These are phyloP conservation scores for fission yeast (Schizosaccharomyces pombe) DNA, from an alignment of 805 yeast genomes.

Conservation along the genomic window ASM294v3 CU329670.1:2887501-2888000, in stretches of 20 bases:
- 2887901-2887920: constrained; percentile 44
- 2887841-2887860: constrained; percentile 47
- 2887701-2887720: constrained; percentile 48
- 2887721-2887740: constrained; percentile 42
- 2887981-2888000: constrained; percentile 41
- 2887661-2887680: constrained; percentile 76
- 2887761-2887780: constrained; percentile 19
- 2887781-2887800: constrained; percentile 26
- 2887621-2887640: constrained; percentile 62
- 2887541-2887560: constrained; percentile 58
- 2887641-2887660: constrained; percentile 43
- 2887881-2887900: constrained; percentile 38
- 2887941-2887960: constrained; percentile 61
- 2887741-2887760: constrained; percentile 42
- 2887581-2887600: constrained; percentile 49
- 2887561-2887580: constrained; percentile 80
- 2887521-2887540: constrained; percentile 57
- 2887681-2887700: constrained; percentile 64
- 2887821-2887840: constrained; percentile 37
- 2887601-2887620: constrained; percentile 34
- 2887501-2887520: constrained; percentile 80
- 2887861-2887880: constrained; percentile 57
- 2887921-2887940: constrained; percentile 85
- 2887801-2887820: constrained; percentile 20
- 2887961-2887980: constrained; percentile 41